Conservation (phyloP, 106 monocot species). For the Chionographis japonica region DNA sequence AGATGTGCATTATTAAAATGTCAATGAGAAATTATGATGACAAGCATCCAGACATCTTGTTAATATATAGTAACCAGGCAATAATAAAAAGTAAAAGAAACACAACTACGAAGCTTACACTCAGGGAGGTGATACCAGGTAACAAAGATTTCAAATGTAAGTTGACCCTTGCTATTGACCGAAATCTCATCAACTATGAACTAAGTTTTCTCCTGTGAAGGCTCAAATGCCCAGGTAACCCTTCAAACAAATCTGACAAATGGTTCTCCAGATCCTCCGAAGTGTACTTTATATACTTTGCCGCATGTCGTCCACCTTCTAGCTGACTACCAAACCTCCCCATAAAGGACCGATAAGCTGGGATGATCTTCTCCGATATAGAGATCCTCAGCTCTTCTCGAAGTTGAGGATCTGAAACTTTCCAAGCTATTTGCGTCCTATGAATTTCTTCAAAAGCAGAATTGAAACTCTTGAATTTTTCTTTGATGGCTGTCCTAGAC, state of each 20-base stretch:
- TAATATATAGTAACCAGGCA: too few species aligned
- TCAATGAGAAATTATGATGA: too few species aligned
- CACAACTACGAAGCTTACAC: too few species aligned
- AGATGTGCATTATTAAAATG: too few species aligned
- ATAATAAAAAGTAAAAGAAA: too few species aligned
- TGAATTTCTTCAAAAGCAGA: conserved; percentile 45
- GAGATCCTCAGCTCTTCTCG: conserved; percentile 52
- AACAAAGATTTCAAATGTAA: too few species aligned
- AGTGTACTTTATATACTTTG: conserved; percentile 43
- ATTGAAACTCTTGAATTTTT: conserved; percentile 50
- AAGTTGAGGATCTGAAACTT: conserved; percentile 45
- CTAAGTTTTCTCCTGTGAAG: background rate
- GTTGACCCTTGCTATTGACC: too few species aligned
- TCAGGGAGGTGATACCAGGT: too few species aligned
- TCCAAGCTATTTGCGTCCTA: conserved; percentile 45
- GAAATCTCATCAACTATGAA: too few species aligned
- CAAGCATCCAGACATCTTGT: too few species aligned
- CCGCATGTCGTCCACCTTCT: conserved; percentile 38
- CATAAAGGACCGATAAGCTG: conserved; percentile 49
- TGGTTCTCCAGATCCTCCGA: conserved; percentile 48
- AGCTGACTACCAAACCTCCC: conserved; percentile 39
- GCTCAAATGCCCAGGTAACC: conserved; percentile 5
- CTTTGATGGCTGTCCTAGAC: conserved; percentile 32
- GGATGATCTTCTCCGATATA: conserved; percentile 48
- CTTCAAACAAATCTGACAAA: conserved; percentile 53